Percentiles rank a stretch among this genome's conserved stretches.
These are phyloP conservation scores for Dothistroma septosporum DNA, from an alignment of 2,329 filamentous ascomycete species.

Conservation along the genomic window DNA sequence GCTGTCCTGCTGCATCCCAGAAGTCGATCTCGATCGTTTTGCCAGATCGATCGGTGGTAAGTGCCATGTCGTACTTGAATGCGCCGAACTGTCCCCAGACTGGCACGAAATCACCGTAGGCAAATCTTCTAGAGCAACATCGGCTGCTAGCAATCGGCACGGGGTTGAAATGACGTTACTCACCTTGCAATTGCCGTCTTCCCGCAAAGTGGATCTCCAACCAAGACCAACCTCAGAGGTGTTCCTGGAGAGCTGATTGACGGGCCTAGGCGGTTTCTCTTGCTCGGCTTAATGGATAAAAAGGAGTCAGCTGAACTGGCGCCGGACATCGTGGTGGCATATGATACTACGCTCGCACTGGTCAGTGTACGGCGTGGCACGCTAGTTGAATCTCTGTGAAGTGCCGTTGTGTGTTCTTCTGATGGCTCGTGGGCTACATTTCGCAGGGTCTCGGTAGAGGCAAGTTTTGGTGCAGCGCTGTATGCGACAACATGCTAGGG, in stretches of 20 bases:
- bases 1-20: not conserved
- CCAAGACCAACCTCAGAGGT: not conserved
- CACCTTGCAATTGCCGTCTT: not conserved
- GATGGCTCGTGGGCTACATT: not conserved
- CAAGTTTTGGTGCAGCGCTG: too few species aligned
- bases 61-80: not conserved
- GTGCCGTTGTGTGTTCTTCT: not conserved
- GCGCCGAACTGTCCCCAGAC: not conserved
- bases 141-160: not conserved
- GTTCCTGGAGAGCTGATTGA: not conserved
- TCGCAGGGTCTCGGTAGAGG: too few species aligned
- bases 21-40: not conserved
- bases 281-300: not conserved
- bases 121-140: not conserved
- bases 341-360: not conserved
- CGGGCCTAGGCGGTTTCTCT: not conserved
- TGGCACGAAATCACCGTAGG: not conserved
- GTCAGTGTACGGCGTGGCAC: not conserved
- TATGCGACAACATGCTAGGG: too few species aligned
- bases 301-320: not conserved
- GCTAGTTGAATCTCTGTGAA: not conserved
- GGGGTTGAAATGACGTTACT: not conserved
- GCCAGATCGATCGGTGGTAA: not conserved
- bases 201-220: not conserved
- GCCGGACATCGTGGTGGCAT: not conserved